These are phyloP conservation scores for Solanum pinnatisectum DNA, from an alignment of 257 asterid genomes.

Conservation along the genomic window DNA sequence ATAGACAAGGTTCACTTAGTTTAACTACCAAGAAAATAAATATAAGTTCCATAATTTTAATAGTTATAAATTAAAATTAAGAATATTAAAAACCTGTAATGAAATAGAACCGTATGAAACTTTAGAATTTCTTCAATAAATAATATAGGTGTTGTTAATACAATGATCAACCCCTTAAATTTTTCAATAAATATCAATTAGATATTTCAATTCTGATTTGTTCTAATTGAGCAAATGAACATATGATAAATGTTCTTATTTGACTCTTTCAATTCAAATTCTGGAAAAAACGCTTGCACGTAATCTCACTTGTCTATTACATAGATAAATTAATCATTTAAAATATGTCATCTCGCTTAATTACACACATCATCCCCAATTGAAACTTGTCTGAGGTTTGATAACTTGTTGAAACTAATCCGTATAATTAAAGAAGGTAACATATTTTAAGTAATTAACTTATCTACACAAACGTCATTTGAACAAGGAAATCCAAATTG, in stretches of 20 bases:
- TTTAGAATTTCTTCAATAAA: neutral
- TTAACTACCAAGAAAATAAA: neutral
- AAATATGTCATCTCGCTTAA: neutral
- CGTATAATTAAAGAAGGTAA: neutral
- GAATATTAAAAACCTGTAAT: neutral
- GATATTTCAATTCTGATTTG: neutral
- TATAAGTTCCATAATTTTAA: neutral
- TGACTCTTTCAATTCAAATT: neutral
- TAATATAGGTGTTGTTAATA: neutral
- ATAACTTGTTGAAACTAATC: neutral
- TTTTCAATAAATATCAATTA: neutral
- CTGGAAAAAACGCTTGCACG: accelerated
- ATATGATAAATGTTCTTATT: neutral
- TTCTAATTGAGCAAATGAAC: neutral
- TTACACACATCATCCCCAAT: neutral
- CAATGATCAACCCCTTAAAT: neutral
- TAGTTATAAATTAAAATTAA: neutral
- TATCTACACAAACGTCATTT: neutral
- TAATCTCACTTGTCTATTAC: neutral
- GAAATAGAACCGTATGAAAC: neutral
- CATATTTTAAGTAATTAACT: neutral
- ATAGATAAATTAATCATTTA: neutral
- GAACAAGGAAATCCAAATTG: neutral
- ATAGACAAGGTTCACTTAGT: neutral
- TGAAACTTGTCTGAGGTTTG: neutral